These are phyloP conservation scores for Penicillium samsonianum DNA, from an alignment of 495 filamentous ascomycete genomes.

Conservation along the genomic window DNA sequence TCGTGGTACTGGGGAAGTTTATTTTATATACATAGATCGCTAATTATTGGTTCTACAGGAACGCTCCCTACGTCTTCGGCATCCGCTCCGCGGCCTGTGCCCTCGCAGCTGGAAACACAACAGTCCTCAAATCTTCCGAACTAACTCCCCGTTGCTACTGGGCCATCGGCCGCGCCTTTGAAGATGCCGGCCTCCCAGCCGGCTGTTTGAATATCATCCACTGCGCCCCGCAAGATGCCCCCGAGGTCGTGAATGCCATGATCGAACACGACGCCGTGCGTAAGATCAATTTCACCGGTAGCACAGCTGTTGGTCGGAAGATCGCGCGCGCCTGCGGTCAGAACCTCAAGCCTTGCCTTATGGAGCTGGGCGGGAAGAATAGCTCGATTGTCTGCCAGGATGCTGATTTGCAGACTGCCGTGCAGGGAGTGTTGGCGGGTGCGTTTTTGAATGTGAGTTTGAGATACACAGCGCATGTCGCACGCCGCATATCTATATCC, in stretches of 20 bases:
- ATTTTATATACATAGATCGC: too few species aligned
- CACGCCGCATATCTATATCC: not conserved
- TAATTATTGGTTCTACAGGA: conserved; percentile 48
- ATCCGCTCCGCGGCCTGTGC: conserved; percentile 70
- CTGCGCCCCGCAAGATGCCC: conserved; percentile 53
- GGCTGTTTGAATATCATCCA: conserved; percentile 58
- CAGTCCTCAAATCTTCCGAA: conserved; percentile 74
- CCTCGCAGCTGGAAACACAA: conserved; percentile 80
- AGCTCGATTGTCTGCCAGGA: conserved; percentile 59
- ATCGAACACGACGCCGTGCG: conserved; percentile 58
- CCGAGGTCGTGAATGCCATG: conserved; percentile 55
- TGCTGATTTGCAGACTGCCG: conserved; percentile 55
- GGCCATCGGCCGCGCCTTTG: conserved; percentile 65
- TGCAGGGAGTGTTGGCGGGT: conserved; percentile 49
- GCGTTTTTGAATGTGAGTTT: conserved; percentile 50
- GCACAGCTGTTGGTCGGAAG: conserved; percentile 56
- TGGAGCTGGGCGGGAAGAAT: conserved; percentile 65
- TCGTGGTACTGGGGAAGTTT: not conserved
- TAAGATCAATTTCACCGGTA: conserved; percentile 65
- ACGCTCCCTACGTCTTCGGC: conserved; percentile 64
- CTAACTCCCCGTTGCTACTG: conserved; percentile 71
- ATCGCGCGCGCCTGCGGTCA: conserved; percentile 54
- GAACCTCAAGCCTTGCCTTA: conserved; percentile 59
- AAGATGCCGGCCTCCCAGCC: conserved; percentile 68
- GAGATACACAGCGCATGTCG: not conserved